Base-by-base conservation (phyloP, 768 basidiomycete genomes). In the Phlegmacium glaucopus region DNA sequence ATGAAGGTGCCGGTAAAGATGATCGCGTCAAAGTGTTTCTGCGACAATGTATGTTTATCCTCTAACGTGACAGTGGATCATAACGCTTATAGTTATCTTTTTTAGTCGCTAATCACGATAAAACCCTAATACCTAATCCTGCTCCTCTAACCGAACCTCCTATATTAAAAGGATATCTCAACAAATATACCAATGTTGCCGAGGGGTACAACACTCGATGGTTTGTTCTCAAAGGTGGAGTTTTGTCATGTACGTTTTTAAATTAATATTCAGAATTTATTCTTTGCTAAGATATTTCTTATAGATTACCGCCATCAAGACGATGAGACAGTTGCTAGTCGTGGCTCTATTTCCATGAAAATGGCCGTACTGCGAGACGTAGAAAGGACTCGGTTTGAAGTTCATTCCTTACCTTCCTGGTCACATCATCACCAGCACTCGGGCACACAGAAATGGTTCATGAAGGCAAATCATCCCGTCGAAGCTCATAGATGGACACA, bases 121-220 rank as follows among this genome's bases (percentile, higher is more conserved):
- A 80, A 32, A 80, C 83, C 0, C 71, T 92, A 1, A 77, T 93
- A 9, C 73, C 76, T 4, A 60, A 67, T 7, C 66, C 75, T 1
- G 54, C 64, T 6, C 67, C 71, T 0, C 42, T 60, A 2, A 69
- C 72, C 1, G 80, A 83, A 40, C 80, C 85, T 1, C 83, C 86
- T 0, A 64, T 73, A 3, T 65, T 90, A 47, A 83, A 79, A 52
- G 91, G 90, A 0, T 91, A 91, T 59, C 70, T 92, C 15, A 91
- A 89, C 64, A 97, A 97, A 64, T 96, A 94, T 61, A 84, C 87
- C 1, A 97, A 96, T 56, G 89, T 96, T 32, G 90, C 91, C 0
- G 85, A 82, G 55, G 94, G 94, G 0, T 95, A 93, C 61, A 84
- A 82, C 49, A 87, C 88, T 0, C 75, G 94, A 1, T 96, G 93